These are phyloP conservation scores for Plasmodium falciparum DNA, from an alignment of 169 alveolate genomes.

Conservation along the genomic window DNA sequence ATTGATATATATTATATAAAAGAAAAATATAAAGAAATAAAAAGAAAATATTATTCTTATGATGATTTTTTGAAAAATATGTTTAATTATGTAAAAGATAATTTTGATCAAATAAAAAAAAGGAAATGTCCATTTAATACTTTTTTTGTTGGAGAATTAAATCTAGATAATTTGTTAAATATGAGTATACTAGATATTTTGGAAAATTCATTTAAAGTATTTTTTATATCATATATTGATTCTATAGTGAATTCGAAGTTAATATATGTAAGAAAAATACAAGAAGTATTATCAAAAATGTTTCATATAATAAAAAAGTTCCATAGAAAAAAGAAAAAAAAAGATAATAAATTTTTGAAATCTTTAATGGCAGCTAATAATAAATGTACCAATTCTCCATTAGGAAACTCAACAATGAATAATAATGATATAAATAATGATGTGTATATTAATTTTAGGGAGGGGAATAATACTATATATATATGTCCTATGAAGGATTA, in stretches of 20 bases:
- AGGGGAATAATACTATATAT: neutral
- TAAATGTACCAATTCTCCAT: no score
- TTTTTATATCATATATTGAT: constrained; percentile 57
- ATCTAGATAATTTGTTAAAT: constrained; percentile 52
- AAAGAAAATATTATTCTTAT: constrained; percentile 29
- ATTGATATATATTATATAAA: constrained; percentile 45
- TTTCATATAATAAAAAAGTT: constrained; percentile 50
- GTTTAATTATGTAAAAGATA: constrained; percentile 59
- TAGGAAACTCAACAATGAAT: no score
- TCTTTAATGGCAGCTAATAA: neutral
- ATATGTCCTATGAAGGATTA: no score
- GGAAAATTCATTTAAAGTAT: constrained; percentile 48
- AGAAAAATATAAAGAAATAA: constrained; percentile 57
- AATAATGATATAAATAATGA: no score
- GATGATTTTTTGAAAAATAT: constrained; percentile 40
- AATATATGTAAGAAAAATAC: constrained; percentile 46
- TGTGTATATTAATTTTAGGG: no score
- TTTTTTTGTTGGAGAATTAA: constrained; percentile 65
- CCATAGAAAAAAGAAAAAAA: constrained; percentile 32
- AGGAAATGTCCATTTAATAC: constrained; percentile 67
- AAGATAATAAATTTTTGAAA: neutral
- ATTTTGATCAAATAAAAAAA: constrained; percentile 49
- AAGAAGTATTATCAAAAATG: constrained; percentile 21
- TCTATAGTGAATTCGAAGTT: constrained; percentile 45
- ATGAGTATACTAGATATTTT: constrained; percentile 43